Conservation (phyloP, 805 yeast species). For the Metschnikowia anglica region DNA sequence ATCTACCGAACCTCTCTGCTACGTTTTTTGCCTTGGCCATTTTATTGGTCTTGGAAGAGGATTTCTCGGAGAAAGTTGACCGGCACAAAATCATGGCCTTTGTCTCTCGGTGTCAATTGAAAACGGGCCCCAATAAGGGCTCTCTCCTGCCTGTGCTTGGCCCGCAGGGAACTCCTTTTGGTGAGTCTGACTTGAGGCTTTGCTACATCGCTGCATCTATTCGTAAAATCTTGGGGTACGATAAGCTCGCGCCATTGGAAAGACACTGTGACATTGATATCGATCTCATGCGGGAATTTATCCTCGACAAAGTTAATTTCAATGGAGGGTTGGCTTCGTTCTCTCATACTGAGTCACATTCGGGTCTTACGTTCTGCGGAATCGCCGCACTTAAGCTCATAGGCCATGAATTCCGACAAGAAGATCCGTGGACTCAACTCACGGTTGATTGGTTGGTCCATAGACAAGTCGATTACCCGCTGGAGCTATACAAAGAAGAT, state of each 20-base stretch:
- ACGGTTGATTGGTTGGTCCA: conserved; percentile 62
- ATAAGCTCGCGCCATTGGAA: conserved; percentile 26
- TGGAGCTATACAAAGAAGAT: conserved; percentile 24
- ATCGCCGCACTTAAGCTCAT: conserved; percentile 55
- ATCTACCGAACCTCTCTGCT: conserved; percentile 65
- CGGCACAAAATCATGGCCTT: conserved; percentile 54
- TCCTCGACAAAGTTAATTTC: conserved; percentile 30
- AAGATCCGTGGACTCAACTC: conserved; percentile 19
- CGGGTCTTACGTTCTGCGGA: conserved; percentile 87
- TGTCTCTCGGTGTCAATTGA: conserved; percentile 57
- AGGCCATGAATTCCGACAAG: conserved; percentile 22
- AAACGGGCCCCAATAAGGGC: conserved; percentile 30
- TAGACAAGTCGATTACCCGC: conserved; percentile 51
- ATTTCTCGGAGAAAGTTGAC: conserved; percentile 31
- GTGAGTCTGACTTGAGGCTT: conserved; percentile 72
- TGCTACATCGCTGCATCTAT: conserved; percentile 73
- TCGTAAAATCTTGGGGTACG: conserved; percentile 48
- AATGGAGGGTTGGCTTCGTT: conserved; percentile 74
- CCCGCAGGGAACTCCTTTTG: conserved; percentile 35
- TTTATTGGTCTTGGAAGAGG: conserved; percentile 51
- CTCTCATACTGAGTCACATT: conserved; percentile 65
- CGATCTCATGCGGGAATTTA: conserved; percentile 36
- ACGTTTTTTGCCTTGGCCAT: conserved; percentile 73
- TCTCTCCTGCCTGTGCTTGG: conserved; percentile 36
- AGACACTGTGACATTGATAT: conserved; percentile 43